Evolutionary conservation across 2,329 filamentous ascomycete species (phyloP), one percentile per base, ranked within the genome.

Genomic region (Cladorrhinum sp.): DNA sequence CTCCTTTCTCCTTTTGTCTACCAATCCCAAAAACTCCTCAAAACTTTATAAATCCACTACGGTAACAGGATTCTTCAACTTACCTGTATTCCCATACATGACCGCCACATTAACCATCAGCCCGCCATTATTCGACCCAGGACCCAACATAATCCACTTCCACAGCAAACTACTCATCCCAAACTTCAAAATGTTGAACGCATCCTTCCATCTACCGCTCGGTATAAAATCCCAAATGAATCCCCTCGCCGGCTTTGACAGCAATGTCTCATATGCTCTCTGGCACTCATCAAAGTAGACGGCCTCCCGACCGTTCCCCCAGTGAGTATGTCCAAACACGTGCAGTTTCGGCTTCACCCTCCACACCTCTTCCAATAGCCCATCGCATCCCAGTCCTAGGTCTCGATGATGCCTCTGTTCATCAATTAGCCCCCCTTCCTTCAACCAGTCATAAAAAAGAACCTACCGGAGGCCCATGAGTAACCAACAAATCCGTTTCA

Each of bases 241-340:
- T 0, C 80, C 79, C 2, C 75, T 75, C 2, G 70, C 72, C 20
- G 74, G 75, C 10, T 74, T 74, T 1, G 77, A 75, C 70, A 83
- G 75, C 23, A 91, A 79, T n/a, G 79, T 77, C 74, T 93, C 91
- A 74, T 91, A 92, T 1, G 83, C 82, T 29, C 76, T 77, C 73
- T 96, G 91, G 62, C 85, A 83, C 24, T 86, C 82, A 72, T 95
- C 91, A 81, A 90, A 96, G 74, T 85, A 89, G 9, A 90, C 81
- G 0, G 85, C 74, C 68, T 92, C 86, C 49, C 78, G 78, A 16
- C 92, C 92, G 50, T 89, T 83, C 8, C 85, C 90, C 69, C 82
- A 89, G 76, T 96, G 92, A 23, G 93, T 83, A 74, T 96, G 92
- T 1, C 92, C 92, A 72, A 95, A 96, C 52, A 96, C 82, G 73